Percentiles rank a stretch among this genome's conserved stretches.
phyloP scores from a whole-genome alignment of 257 asterid genomes.

The Salvia rosmarinus region DNA sequence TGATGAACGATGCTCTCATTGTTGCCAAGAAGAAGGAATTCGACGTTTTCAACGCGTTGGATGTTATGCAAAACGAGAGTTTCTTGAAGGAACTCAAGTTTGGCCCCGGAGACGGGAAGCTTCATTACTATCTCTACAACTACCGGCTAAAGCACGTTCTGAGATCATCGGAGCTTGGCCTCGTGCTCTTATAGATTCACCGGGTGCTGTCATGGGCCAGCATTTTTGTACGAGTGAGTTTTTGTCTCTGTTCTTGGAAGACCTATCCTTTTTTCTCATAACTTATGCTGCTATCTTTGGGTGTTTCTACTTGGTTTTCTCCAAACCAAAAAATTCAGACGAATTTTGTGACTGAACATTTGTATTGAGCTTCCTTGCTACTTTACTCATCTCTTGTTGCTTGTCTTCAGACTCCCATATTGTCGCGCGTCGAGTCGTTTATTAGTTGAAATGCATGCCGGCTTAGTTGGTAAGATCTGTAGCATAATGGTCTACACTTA shows the following conservation, averaged over 20 bases:
- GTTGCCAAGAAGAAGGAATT: slow-evolving; percentile 31
- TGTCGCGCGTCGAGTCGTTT: background rate
- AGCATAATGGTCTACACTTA: too few relatives aligned
- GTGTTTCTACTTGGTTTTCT: slow-evolving; percentile 2
- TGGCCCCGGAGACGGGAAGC: slow-evolving; percentile 87
- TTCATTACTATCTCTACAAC: slow-evolving; percentile 85
- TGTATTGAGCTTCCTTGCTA: slow-evolving; percentile 23
- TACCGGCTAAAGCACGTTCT: slow-evolving; percentile 66
- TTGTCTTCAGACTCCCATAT: background rate
- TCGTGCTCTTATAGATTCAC: slow-evolving; percentile 66
- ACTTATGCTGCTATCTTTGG: slow-evolving; percentile 24
- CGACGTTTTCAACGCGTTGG: slow-evolving; percentile 85
- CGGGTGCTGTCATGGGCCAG: slow-evolving; percentile 5
- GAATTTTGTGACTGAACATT: slow-evolving; percentile 34
- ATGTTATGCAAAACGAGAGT: slow-evolving; percentile 74
- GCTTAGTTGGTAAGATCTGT: background rate
- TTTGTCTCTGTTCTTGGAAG: slow-evolving; percentile 24
- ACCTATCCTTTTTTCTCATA: background rate
- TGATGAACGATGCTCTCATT: slow-evolving; percentile 83
- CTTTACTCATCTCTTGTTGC: slow-evolving; percentile 19
- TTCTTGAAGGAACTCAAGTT: slow-evolving; percentile 89
- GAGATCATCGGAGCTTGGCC: slow-evolving; percentile 79
- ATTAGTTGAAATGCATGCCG: background rate
- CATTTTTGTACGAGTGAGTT: slow-evolving; percentile 36
- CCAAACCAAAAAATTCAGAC: background rate